Percentiles rank a stretch among this genome's conserved stretches.
These are phyloP conservation scores for Aspergillus novofumigatus DNA, from an alignment of 2,329 filamentous ascomycete genomes.

Conservation along the genomic window DNA sequence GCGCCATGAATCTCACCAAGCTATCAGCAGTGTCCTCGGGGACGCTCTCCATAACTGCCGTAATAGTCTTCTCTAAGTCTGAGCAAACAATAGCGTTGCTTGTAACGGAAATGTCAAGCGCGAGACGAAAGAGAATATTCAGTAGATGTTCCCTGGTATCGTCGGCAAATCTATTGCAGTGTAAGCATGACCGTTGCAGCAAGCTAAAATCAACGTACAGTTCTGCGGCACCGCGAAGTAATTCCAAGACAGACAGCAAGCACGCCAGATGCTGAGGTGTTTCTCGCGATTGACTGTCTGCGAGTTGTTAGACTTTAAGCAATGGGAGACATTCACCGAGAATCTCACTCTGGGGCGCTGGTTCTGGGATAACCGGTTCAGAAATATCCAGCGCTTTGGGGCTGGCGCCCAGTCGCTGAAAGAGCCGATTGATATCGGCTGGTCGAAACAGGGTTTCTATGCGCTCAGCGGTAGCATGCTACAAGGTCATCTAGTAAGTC, in stretches of 20 bases:
- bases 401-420: slow-evolving; percentile 55
- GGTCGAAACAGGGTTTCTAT: slow-evolving; percentile 35
- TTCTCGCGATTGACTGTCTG: slow-evolving; percentile 15
- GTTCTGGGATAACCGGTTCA: slow-evolving; percentile 24
- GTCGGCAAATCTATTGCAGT: slow-evolving; percentile 26
- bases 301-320: not conserved
- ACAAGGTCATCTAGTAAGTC: slow-evolving; percentile 9
- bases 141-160: slow-evolving; percentile 30
- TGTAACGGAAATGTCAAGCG: slow-evolving; percentile 32
- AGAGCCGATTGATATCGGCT: slow-evolving; percentile 47
- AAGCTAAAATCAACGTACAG: slow-evolving; percentile 20
- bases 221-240: slow-evolving; percentile 28
- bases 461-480: slow-evolving; percentile 28
- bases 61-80: slow-evolving; percentile 32
- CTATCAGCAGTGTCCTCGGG: slow-evolving; percentile 15
- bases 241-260: slow-evolving; percentile 32
- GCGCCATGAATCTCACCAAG: slow-evolving; percentile 14
- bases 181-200: slow-evolving; percentile 7
- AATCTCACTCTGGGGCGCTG: slow-evolving; percentile 19
- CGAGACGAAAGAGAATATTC: slow-evolving; percentile 34
- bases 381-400: slow-evolving; percentile 42
- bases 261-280: slow-evolving; percentile 11
- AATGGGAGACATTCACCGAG: not conserved
- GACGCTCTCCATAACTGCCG: slow-evolving; percentile 26
- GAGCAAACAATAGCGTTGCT: slow-evolving; percentile 25